Conservation (phyloP, 1,284 basidiomycete species). For the Mycena citricolor region DNA sequence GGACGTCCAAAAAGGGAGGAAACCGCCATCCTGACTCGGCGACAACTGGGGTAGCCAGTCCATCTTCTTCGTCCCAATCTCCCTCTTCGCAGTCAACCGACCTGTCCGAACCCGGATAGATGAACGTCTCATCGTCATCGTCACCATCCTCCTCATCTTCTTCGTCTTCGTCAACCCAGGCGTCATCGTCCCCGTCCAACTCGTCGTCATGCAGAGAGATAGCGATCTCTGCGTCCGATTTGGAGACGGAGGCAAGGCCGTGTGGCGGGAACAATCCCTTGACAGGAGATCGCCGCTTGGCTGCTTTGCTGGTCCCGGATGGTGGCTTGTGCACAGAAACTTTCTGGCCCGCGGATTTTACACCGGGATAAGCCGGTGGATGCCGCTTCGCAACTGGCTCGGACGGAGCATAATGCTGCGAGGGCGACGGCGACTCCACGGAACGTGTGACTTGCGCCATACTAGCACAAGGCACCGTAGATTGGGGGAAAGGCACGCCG, state of each 20-base stretch:
- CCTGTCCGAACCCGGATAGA: too few relatives aligned
- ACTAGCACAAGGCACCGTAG: not conserved
- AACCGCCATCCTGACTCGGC: too few relatives aligned
- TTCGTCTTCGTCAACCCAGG: constrained; percentile 3
- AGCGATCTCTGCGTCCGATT: not conserved
- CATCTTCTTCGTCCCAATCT: too few relatives aligned
- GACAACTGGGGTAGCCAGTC: too few relatives aligned
- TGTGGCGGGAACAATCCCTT: constrained; percentile 7
- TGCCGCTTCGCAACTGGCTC: not conserved
- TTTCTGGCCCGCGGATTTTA: not conserved
- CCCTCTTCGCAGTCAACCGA: too few relatives aligned
- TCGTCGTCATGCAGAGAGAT: not conserved
- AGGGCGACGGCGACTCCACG: constrained; percentile 7
- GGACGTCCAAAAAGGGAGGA: too few relatives aligned
- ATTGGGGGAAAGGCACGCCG: not conserved
- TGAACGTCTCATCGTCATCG: constrained; percentile 3
- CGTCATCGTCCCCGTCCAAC: constrained; percentile 1
- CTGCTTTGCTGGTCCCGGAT: not conserved
- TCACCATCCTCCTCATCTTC: not conserved
- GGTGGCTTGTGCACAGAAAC: constrained; percentile 1
- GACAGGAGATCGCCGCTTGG: not conserved
- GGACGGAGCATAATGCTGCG: constrained; percentile 1
- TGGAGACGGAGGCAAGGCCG: not conserved
- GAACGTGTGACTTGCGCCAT: not conserved
- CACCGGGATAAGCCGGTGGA: not conserved